Percentiles rank a stretch among this genome's conserved stretches.
Evolutionary conservation across 305 asterid genomes (phyloP).

Genomic region (Rubia tinctorum): DNA sequence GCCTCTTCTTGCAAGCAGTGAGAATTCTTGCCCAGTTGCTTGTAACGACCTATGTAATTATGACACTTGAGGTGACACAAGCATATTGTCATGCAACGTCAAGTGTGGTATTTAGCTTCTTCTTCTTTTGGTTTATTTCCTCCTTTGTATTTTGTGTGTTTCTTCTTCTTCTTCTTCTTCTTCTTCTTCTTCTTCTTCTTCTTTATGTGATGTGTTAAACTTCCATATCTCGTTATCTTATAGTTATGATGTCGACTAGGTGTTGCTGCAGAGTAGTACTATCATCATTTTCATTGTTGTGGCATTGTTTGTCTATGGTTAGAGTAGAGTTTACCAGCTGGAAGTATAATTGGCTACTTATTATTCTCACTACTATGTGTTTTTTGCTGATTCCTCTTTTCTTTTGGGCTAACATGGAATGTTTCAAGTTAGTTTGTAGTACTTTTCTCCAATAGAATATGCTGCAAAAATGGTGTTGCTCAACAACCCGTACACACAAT

Average conservation of each 20-base stretch:
- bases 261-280: not conserved
- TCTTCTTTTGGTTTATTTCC: not conserved
- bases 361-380: not conserved
- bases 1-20: conserved; percentile 53
- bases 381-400: not conserved
- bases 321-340: not conserved
- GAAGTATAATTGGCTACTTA: not conserved
- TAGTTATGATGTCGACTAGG: not conserved
- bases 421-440: too few relatives aligned
- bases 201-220: not conserved
- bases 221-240: not conserved
- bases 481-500: too few relatives aligned
- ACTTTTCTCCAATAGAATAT: too few relatives aligned
- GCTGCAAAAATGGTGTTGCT: too few relatives aligned
- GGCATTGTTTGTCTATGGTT: not conserved
- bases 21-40: conserved; percentile 66
- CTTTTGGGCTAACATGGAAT: too few relatives aligned
- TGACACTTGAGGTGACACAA: conserved; percentile 73
- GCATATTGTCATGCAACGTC: conserved; percentile 92
- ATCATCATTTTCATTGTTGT: not conserved
- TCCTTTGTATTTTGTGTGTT: not conserved
- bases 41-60: conserved; percentile 63
- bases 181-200: not conserved
- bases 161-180: too few relatives aligned
- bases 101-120: conserved; percentile 37